Percentiles rank a stretch among this genome's conserved stretches.
Evolutionary conservation across 2,329 filamentous ascomycete species (phyloP).

Genomic region (Dactylellina cionopaga): DNA sequence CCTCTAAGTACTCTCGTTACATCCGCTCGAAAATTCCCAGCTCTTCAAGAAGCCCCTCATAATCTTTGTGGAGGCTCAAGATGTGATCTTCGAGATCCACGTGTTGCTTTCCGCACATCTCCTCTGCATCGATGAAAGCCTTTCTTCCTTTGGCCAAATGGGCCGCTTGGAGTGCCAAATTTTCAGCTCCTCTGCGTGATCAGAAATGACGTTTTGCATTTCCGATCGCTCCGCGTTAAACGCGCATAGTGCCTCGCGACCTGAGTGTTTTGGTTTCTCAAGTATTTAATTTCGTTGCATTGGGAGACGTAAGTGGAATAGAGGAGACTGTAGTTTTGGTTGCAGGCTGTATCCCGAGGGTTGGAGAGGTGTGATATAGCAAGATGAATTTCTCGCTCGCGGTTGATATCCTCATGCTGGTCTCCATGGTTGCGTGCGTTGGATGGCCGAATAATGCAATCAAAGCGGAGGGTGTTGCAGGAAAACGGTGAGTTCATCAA

Average conservation of each 20-base stretch:
- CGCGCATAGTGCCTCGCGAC: too few species aligned
- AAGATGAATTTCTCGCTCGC: background rate
- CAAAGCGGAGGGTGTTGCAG: background rate
- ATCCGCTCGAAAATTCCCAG: too few species aligned
- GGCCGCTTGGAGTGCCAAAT: background rate
- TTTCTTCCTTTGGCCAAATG: background rate
- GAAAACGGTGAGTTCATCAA: background rate
- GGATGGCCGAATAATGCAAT: constrained; percentile 5
- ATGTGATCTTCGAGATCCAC: background rate
- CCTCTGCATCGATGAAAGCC: background rate
- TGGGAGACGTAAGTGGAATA: background rate
- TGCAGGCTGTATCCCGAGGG: background rate
- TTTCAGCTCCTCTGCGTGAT: background rate
- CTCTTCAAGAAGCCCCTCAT: too few species aligned
- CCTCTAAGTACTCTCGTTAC: too few species aligned
- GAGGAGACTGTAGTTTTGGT: background rate
- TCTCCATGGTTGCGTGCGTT: too few species aligned
- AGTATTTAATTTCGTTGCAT: background rate
- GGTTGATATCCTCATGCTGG: too few species aligned
- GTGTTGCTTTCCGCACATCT: background rate
- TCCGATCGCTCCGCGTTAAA: too few species aligned
- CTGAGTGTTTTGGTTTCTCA: background rate
- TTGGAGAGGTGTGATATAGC: background rate
- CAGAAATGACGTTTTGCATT: background rate
- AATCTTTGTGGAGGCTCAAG: too few species aligned